Conservation (phyloP, 768 basidiomycete genomes). For the Lentinula edodes region DNA sequence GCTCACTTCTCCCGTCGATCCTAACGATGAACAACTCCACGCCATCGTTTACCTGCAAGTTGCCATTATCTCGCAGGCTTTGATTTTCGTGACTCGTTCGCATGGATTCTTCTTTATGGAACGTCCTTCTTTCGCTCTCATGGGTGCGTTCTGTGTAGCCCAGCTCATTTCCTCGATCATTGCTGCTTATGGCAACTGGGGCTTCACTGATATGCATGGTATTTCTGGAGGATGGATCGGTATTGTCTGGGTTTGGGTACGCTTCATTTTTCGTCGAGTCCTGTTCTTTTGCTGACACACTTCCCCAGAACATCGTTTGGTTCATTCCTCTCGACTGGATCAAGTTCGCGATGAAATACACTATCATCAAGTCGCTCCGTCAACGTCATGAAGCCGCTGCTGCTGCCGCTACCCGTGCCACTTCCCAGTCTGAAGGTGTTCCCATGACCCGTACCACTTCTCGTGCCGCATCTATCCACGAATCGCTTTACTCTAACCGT, state of each 20-base stretch:
- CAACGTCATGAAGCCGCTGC: constrained; percentile 45
- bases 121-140: constrained; percentile 82
- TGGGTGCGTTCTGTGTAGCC: constrained; percentile 87
- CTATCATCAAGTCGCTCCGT: constrained; percentile 81
- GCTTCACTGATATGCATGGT: constrained; percentile 77
- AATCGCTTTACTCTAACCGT: constrained; percentile 93
- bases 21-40: constrained; percentile 75
- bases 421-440: constrained; percentile 45
- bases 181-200: constrained; percentile 89
- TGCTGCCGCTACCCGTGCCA: constrained; percentile 30
- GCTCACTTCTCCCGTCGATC: constrained; percentile 26
- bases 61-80: constrained; percentile 96
- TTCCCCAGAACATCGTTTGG: constrained; percentile 83
- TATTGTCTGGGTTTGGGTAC: constrained; percentile 94
- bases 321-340: constrained; percentile 93
- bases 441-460: constrained; percentile 85
- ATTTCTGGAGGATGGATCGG: constrained; percentile 96
- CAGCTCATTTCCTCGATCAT: constrained; percentile 96
- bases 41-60: constrained; percentile 94
- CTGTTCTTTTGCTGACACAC: constrained; percentile 12
- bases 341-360: constrained; percentile 96
- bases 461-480: constrained; percentile 84
- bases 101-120: constrained; percentile 98
- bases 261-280: not conserved
- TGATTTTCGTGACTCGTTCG: constrained; percentile 94